Evolutionary conservation across 2,329 filamentous ascomycete genomes (phyloP), one percentile per base, ranked within the genome.

Genomic region (Cercospora canescens): DNA sequence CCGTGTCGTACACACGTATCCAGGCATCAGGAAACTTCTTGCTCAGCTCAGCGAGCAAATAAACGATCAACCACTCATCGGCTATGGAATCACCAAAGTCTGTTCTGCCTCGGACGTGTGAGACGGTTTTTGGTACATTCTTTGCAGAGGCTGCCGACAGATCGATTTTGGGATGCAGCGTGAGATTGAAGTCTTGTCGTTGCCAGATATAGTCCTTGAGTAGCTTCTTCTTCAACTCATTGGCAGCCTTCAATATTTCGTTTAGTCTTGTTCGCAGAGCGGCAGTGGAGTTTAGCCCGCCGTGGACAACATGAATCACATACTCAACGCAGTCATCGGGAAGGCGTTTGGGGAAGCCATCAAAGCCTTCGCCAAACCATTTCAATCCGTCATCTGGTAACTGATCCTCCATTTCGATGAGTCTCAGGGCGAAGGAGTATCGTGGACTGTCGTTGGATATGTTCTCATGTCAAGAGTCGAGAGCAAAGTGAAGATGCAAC

Each of bases 21-120:
- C 94, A 99, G 7, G 93, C 83, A 66, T 90, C 84, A 4, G 87
- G 82, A 73, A 91, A 91, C 39, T 86, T 84, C 71, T 85, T 91
- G 72, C 90, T 94, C 72, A 98, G 81, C 79, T 96, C 90, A 52
- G 91, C 88, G 32, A 99, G 83, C 5, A 98, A 81, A 79, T 94
- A 97, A 21, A 98, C 94, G 66, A 98, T 89, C 6, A 98, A 86
- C 96, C 95, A 99, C 81, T 99, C 96, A 73, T 99, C 95, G 75
- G 97, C 94, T 4, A 98, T 89, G 0, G 93, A 95, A 79, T 99
- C 96, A 8, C 94, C 94, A 74, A 93, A 98, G 76, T 94, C 91
- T 0, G 93, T 95, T 60, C 84, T 83, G 21, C 94, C 94, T 69
- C 88, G 86, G 6, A 99, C 71, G 59, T 74, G 71, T 41, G 71